Conservation (phyloP, 345 rosid genomes). For the Litchi chinensis region DNA sequence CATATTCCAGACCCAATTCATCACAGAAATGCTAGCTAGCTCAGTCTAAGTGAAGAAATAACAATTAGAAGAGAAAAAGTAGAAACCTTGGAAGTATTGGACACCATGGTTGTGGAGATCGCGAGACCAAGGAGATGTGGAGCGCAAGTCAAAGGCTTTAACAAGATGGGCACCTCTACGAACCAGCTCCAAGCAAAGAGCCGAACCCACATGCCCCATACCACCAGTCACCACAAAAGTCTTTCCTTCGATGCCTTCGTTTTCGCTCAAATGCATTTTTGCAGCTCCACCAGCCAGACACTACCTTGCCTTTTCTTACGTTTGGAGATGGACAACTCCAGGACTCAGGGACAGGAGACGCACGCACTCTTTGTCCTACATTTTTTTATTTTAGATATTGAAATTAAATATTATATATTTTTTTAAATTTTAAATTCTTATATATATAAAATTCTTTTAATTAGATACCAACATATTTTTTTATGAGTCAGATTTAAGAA, state of each 20-base stretch:
- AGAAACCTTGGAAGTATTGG: conserved; percentile 65
- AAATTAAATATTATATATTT: too few relatives aligned
- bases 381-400: too few relatives aligned
- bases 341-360: too few relatives aligned
- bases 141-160: conserved; percentile 72
- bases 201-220: conserved; percentile 82
- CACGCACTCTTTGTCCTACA: too few relatives aligned
- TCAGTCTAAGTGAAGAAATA: neutral
- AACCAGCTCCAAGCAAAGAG: conserved; percentile 74
- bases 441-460: too few relatives aligned
- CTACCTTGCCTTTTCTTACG: neutral
- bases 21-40: neutral
- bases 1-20: neutral
- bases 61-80: neutral
- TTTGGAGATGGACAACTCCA: neutral
- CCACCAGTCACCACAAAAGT: conserved; percentile 86
- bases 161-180: conserved; percentile 90
- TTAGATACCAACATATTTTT: too few relatives aligned
- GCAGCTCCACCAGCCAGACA: neutral
- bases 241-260: conserved; percentile 82
- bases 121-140: conserved; percentile 68
- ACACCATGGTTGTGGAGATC: conserved; percentile 56
- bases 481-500: too few relatives aligned
- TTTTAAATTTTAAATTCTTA: too few relatives aligned
- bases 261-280: conserved; percentile 85